Base-by-base conservation (phyloP, 1,284 basidiomycete genomes). In the Anthracocystis walkeri region DNA sequence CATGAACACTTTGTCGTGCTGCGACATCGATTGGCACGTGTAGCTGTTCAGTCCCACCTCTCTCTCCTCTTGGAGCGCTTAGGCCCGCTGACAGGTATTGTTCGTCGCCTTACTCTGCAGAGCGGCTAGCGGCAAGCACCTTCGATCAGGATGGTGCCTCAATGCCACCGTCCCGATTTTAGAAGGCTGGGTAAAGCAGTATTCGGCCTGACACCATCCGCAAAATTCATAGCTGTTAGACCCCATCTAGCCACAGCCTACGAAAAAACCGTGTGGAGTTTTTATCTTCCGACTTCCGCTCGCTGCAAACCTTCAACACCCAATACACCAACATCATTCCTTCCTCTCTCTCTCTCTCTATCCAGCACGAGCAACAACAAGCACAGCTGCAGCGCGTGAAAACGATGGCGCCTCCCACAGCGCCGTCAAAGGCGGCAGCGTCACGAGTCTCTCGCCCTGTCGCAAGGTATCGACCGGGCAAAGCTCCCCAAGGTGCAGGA, bases 401-500 rank as follows among this genome's bases (percentile, higher is more conserved):
- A 14, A 33, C 6, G 4, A 63, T 65, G 70, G 59, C 65, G 38
- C 58, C 65, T 2, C 49, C 59, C 6, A 33, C 59, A 10, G 41
- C 65, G 12, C 49, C 53, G 6, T 51, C 20, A 3, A 59, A 54
- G 23, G 21, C 35, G 23, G 27, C 35, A n/a, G 66, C 55, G 7
- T 45, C 49, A 2, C 53, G 66, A 20, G 72, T 84, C 11, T 25
- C 77, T 2, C 60, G 82, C 8, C 75, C 84, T 10, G 84, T 69
- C 2, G 73, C 81, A 5, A 67, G 84, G 23, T 85, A 85, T 48
- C 73, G 84, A 25, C 81, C 83, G 0, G 84, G 84, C 41, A 81
- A 84, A 65, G 80, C 78, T 18, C 84, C 82, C 12, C 35, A 65
- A 11, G 59, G 63, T 23, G 61, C 68, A n/a, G 51, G 60, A 38